phyloP scores from a whole-genome alignment of 139 green algal species.

The Closterium sp. region DNA sequence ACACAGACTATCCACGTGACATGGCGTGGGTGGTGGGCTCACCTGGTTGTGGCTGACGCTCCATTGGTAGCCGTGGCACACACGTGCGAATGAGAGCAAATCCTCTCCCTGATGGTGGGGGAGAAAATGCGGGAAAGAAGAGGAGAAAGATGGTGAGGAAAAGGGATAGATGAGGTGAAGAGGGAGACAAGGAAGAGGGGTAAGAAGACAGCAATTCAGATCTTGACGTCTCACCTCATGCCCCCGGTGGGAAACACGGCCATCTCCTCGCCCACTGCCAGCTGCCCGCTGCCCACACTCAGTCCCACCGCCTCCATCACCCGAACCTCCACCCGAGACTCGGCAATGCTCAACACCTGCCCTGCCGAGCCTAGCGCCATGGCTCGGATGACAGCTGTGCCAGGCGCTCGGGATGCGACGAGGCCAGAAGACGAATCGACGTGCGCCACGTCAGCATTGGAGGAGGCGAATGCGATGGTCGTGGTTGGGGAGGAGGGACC shows the following conservation, averaged over 20 bases:
- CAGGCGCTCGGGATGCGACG: not conserved
- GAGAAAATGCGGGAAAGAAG: not conserved
- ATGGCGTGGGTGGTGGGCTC: not conserved
- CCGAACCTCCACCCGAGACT: not conserved
- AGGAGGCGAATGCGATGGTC: not conserved
- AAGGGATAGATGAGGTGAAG: not conserved
- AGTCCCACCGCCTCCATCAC: not conserved
- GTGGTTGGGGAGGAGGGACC: not conserved
- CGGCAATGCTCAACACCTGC: not conserved
- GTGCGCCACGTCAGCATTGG: not conserved
- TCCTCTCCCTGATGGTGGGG: not conserved
- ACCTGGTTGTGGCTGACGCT: not conserved
- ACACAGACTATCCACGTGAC: too few relatives aligned
- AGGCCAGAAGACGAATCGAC: not conserved
- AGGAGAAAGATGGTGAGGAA: not conserved
- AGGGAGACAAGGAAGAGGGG: not conserved
- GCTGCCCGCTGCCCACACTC: not conserved
- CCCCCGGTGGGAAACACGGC: not conserved
- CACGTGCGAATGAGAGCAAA: not conserved
- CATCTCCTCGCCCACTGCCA: constrained; percentile 6
- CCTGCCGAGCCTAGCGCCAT: not conserved
- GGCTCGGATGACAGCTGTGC: not conserved
- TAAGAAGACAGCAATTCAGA: not conserved
- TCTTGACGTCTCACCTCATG: not conserved
- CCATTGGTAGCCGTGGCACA: not conserved